Base-by-base conservation (phyloP, 2,329 filamentous ascomycete genomes). In the Phaeosphaeriaceae sp. region DNA sequence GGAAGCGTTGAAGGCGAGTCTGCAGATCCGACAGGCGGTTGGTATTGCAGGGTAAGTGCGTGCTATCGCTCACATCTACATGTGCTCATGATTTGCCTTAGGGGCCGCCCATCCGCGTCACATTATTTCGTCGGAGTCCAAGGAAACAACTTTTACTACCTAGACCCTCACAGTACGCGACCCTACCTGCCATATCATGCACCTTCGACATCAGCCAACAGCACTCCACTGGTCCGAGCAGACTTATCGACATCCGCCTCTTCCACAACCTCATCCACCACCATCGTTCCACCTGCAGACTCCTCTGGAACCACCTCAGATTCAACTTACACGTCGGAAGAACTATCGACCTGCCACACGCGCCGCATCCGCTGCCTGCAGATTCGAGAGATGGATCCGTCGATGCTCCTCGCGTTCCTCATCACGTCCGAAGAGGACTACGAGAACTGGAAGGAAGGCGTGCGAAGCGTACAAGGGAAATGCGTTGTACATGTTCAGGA, bases 361-460 rank as follows among this genome's bases (percentile, higher is more conserved):
- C 86, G 91, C 51, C 89, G 94, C 48, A 80, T 99, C 19, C 88
- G 94, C 40, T 86, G 91, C 55, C 84, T 99, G 27, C 89, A 95
- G 66, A 85, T 99, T 49, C 88, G 88, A 58, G 93, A 98, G 72
- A 95, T 99, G 91, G 95, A 99, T 70, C 95, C 95, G 0, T 97
- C 93, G 72, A 99, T 99, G 95, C 81, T 99, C 44, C 91, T 99
- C 64, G 94, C 92, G 4, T 98, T 98, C 71, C 80, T 99, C 36
- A 93, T 99, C 61, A 86, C 85, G 42, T 87, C 91, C 57, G 89
- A 94, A 67, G 85, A 89, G 45, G 95, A 99, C 66, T 98, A 94
- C 90, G 80, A 85, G 41, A 85, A 87, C 53, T 98, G 93, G 93
- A 90, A 91, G 71, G 82, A 86, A 57, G 85, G 87, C n/a, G 84